Base-by-base conservation (phyloP, 2,329 filamentous ascomycete species). In the Neospermospora avenae region DNA sequence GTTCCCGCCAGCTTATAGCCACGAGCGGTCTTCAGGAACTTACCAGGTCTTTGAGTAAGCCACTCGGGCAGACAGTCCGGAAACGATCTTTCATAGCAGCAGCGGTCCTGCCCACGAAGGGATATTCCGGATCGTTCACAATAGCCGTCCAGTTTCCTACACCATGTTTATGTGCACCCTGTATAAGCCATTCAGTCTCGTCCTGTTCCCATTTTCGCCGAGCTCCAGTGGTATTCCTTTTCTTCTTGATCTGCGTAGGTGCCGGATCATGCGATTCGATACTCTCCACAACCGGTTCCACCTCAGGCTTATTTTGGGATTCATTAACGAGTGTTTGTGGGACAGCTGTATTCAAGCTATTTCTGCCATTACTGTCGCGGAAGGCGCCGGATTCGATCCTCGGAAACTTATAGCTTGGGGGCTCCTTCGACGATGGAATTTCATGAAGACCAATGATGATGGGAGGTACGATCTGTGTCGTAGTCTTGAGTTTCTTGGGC, bases 91-190 rank as follows among this genome's bases (percentile, higher is more conserved):
- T 88, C 54, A 88, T 71, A 67, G 88, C 85, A 8, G 83, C 83
- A 3, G 84, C 83, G 1, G 81, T 83, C 60, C 85, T 80, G 16
- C 78, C 79, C 66, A 86, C 84, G 74, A 88, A 88, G 11, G 72
- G 18, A 28, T 41, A 48, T 14, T 28, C 18, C 16, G 79, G 72
- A 62, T 88, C 85, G 53, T 85, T 83, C 24, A 87, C 73, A 34
- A 88, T 88, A 58, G 77, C 81, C 8, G 83, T 86, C 85, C 85
- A 88, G 66, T 83, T 84, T 39, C 85, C 85, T 8, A 88, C 81
- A 0, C 85, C 85, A 67, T 88, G 80, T 34, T 82, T 81, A 66
- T 80, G 80, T 28, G 87, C 85, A 0, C 84, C 85, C 2, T 85
- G 74, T 14, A 88, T 71, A 8, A 88, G 75, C 64, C 85, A 79